Evolutionary conservation across 2,329 filamentous ascomycete species (phyloP), one percentile per base, ranked within the genome.

Genomic region (Sordariomycetes sp.): DNA sequence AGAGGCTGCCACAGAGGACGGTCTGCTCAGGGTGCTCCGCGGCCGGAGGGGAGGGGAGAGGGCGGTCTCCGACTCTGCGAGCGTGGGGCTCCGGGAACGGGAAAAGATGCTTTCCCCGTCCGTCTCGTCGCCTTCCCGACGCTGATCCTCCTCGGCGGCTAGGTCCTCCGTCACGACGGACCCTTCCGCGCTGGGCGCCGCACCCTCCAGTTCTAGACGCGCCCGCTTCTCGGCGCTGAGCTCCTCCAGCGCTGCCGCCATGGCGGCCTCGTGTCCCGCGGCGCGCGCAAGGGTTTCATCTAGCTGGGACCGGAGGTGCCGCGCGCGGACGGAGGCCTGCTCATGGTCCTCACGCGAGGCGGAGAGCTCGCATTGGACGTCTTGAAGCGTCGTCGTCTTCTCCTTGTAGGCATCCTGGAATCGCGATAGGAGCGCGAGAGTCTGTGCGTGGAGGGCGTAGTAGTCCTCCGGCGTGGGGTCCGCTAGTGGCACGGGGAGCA

Each of bases 51-150:
- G 39, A 22, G 54, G 42, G 15, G 36, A 34, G 22, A 34, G 39
- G 53, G 52, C 42, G 6, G 39, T 10, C n/a, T 50, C 45, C 6
- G 10, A 6, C n/a, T 50, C 45, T 15, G 54, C 22, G 6, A 57
- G 36, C 2, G 80, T 79, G 1, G 82, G 82, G 62, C 80, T 84
- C 25, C 80, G 73, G 42, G 78, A 78, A 48, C 81, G 72, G 15
- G 81, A 84, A 63, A 86, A 86, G 45, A 86, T 73, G 64, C 80
- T 74, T 52, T 74, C 73, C 53, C 80, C 79, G 34, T 75, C 81
- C n/a, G 76, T 80, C 57, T 79, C 77, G 58, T 73, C 73, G 61
- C 73, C 64, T 12, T 69, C 68, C 56, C 69, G 68, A 52, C 68
- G 63, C 59, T 73, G 69, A 45, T 81, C 77, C 20, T 77, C 76